phyloP scores from a whole-genome alignment of 306 rosid genomes.

The Benincasa hispida region DNA sequence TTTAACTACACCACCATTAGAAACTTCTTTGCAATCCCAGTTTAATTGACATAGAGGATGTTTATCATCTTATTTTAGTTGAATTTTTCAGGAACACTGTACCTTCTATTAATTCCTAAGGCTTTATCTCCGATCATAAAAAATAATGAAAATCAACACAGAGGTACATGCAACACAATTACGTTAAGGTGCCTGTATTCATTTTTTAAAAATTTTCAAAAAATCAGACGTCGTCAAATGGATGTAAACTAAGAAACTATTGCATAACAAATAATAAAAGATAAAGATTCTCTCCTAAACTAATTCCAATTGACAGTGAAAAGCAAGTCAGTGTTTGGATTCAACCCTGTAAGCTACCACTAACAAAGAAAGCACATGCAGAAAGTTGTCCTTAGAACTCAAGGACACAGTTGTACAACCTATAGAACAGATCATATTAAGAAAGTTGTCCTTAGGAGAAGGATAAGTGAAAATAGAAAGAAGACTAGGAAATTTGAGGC shows the following conservation, averaged over 20 bases:
- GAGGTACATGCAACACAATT: neutral
- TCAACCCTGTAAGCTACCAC: neutral
- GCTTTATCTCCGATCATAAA: neutral
- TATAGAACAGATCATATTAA: too few species aligned
- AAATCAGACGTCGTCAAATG: neutral
- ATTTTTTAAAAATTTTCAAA: neutral
- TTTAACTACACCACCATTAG: neutral
- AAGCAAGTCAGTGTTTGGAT: neutral
- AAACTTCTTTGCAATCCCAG: neutral
- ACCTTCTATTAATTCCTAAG: neutral
- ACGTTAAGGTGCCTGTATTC: neutral
- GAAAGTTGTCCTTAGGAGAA: neutral
- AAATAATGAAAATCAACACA: neutral
- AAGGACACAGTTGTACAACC: too few species aligned
- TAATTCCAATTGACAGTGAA: neutral
- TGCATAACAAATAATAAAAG: neutral
- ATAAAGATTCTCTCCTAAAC: neutral
- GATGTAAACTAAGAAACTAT: neutral
- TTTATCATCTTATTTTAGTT: neutral
- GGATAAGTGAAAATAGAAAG: neutral
- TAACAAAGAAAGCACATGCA: neutral
- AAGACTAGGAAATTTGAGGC: neutral
- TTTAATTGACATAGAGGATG: neutral
- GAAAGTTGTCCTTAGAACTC: neutral
- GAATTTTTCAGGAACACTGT: neutral